phyloP scores from a whole-genome alignment of 495 filamentous ascomycete species.

The Penicillium cosmopolitanum region DNA sequence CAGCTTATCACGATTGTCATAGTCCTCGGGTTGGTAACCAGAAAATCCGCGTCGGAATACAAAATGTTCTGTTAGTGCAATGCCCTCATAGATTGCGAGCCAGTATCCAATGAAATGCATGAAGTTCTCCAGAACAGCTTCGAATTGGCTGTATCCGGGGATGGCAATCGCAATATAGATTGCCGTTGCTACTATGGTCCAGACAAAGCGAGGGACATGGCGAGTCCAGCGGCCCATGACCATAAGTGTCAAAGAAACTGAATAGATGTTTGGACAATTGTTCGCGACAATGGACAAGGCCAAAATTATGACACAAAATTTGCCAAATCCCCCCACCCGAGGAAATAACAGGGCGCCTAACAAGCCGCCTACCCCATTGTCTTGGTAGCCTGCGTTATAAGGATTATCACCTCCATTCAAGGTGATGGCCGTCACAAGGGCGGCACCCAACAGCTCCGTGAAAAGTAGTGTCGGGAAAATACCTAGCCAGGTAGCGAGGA shows the following conservation, averaged over 20 bases:
- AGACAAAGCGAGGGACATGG: constrained; percentile 55
- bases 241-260: constrained; percentile 61
- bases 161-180: constrained; percentile 57
- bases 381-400: constrained; percentile 42
- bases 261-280: constrained; percentile 43
- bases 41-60: constrained; percentile 41
- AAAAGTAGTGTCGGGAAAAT: constrained; percentile 51
- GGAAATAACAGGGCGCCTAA: constrained; percentile 57
- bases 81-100: constrained; percentile 55
- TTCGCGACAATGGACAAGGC: constrained; percentile 57
- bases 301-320: constrained; percentile 58
- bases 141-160: constrained; percentile 53
- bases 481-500: constrained; percentile 23
- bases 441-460: constrained; percentile 56
- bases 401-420: constrained; percentile 41
- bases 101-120: constrained; percentile 59
- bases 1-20: constrained; percentile 48
- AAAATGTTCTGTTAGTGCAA: constrained; percentile 53
- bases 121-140: constrained; percentile 56
- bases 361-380: constrained; percentile 54
- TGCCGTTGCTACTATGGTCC: constrained; percentile 51
- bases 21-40: constrained; percentile 49
- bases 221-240: constrained; percentile 51
- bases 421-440: constrained; percentile 51
- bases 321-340: constrained; percentile 54